These are phyloP conservation scores for Parachlorella kessleri DNA, from an alignment of 139 green algal genomes.

Conservation along the genomic window DNA sequence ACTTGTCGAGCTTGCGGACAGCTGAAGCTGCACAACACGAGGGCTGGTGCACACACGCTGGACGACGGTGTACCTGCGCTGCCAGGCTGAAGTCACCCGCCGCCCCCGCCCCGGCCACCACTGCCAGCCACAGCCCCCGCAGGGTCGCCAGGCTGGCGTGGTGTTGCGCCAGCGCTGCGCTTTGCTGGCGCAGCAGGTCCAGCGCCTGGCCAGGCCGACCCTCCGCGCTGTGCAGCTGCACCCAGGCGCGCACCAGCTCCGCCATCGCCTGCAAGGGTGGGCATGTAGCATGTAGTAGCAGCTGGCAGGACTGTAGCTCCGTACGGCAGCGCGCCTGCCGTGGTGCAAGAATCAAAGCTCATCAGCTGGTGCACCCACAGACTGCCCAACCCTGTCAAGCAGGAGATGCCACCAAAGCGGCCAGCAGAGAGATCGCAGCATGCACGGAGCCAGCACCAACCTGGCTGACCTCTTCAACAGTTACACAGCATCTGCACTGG, in stretches of 20 bases:
- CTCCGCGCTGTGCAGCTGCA: slow-evolving; percentile 33
- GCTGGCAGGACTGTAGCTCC: too few relatives aligned
- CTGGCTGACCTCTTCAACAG: too few relatives aligned
- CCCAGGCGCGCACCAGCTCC: neutral
- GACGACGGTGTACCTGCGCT: neutral
- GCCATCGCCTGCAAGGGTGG: slow-evolving; percentile 6
- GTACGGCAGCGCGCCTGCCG: neutral
- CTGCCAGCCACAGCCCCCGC: slow-evolving; percentile 37
- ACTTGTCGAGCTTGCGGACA: neutral
- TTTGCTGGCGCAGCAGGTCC: slow-evolving; percentile 33
- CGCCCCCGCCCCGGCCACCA: slow-evolving; percentile 30
- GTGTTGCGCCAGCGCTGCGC: slow-evolving; percentile 1
- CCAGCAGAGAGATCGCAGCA: too few relatives aligned
- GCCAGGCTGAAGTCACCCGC: neutral
- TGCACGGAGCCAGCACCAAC: neutral
- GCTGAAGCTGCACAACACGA: neutral
- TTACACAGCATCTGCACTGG: too few relatives aligned
- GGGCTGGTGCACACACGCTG: neutral
- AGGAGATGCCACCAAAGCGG: too few relatives aligned
- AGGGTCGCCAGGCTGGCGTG: neutral
- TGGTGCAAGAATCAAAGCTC: neutral
- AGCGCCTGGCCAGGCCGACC: slow-evolving; percentile 29
- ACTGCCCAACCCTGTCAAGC: neutral
- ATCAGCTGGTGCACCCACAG: neutral
- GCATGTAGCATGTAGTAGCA: neutral